Base-by-base conservation (phyloP, 192 early-diverging fungal genomes). In the Coemansia sp. region DNA sequence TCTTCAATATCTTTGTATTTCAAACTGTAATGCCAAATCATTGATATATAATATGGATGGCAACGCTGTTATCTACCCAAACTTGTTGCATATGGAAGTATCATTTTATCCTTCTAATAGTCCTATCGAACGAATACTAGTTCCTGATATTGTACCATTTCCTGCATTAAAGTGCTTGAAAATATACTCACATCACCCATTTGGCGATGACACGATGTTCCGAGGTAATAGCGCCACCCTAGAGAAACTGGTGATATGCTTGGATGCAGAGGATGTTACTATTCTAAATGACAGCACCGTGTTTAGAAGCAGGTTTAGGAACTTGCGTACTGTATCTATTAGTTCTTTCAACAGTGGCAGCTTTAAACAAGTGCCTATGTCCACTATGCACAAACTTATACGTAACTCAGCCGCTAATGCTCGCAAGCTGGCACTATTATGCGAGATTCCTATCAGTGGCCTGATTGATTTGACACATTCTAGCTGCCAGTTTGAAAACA, bases 201-300 rank as follows among this genome's bases (percentile, higher is more conserved):
- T 51, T 36, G 45, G 29, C 4, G 46, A 66, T 53, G 34, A 66
- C 36, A 34, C 36, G 29, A 44, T 66, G 17, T 66, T 66, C 21
- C 64, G 64, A 31, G 64, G 64, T 1, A 66, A 66, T 32, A 50
- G 45, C 23, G 45, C 10, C 5, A 53, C 45, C 14, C 31, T 66
- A 27, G 25, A 46, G 14, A 46, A 45, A 23, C 44, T 64, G 12
- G 39, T 10, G 39, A 14, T 41, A 41, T 14, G 12, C 10, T 41
- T 41, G 10, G 14, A 15, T 4, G 39, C 39, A 4, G 12, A 15
- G 10, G 39, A 4, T 41, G 39, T 41, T 41, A 9, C 10, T 4
- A 4, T 41, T 41, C 39, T 41, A 41, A 41, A 14, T 15, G 12
- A 3, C 10, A 41, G 39, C 12, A 1, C 39, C 3, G 11, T 15